Percentiles rank a stretch among this genome's conserved stretches.
phyloP scores from a whole-genome alignment of 108 stramenopile genomes.

The Phaeodactylum tricornutum region DNA sequence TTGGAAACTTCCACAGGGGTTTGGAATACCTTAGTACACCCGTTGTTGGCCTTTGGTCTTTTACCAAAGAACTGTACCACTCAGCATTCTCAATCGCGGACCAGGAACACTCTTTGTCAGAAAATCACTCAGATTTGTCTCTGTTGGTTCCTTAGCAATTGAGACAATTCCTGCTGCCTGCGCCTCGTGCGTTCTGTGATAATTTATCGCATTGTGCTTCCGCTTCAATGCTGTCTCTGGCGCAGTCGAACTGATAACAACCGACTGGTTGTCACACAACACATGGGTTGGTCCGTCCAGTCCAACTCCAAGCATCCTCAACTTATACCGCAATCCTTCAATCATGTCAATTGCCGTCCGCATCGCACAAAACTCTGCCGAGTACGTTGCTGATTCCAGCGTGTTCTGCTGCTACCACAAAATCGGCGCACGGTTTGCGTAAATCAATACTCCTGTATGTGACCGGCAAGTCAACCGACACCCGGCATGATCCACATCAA shows the following conservation, averaged over 20 bases:
- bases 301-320: constrained; percentile 45
- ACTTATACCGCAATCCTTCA: constrained; percentile 33
- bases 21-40: too few species aligned
- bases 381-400: constrained; percentile 40
- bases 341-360: constrained; percentile 22
- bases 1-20: too few species aligned
- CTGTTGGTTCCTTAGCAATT: constrained; percentile 9
- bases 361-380: constrained; percentile 36
- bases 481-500: constrained; percentile 48
- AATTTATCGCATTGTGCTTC: constrained; percentile 32
- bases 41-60: too few species aligned
- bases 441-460: constrained; percentile 41
- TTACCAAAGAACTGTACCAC: too few species aligned
- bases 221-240: constrained; percentile 31
- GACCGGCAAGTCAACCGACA: constrained; percentile 28
- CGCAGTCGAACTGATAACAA: constrained; percentile 14
- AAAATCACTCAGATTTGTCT: constrained; percentile 33
- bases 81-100: too few species aligned
- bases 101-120: constrained; percentile 15
- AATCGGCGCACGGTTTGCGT: constrained; percentile 37
- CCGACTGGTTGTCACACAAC: constrained; percentile 34
- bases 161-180: constrained; percentile 12
- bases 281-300: constrained; percentile 18
- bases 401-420: constrained; percentile 40
- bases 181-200: constrained; percentile 28